A percentile compares a stretch with the other conserved stretches of the same genome.
Evolutionary conservation across 768 basidiomycete species (phyloP).

Genomic region (Aureoboletus auriporus): DNA sequence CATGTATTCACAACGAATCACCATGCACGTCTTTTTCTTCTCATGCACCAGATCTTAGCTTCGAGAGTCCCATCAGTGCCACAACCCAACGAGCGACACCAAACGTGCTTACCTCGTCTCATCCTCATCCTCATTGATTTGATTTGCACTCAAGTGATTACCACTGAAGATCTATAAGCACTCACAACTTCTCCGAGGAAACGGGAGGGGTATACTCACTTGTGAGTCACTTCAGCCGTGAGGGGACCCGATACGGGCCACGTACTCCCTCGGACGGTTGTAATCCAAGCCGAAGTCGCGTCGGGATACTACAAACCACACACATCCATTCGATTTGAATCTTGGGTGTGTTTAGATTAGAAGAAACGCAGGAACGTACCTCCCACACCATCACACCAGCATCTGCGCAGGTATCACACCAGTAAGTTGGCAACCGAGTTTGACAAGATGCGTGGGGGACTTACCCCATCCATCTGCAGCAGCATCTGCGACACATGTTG

Average conservation of each 20-base stretch:
- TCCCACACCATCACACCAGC: conserved; percentile 3
- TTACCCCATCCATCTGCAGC: conserved; percentile 62
- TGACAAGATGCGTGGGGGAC: conserved; percentile 19
- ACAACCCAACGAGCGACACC: background rate
- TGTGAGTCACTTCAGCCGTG: conserved; percentile 32
- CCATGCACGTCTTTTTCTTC: conserved; percentile 7
- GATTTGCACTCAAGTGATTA: conserved; percentile 45
- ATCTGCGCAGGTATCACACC: background rate
- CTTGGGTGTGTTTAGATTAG: no score
- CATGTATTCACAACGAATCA: no score
- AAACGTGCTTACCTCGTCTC: conserved; percentile 28
- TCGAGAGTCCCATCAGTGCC: conserved; percentile 12
- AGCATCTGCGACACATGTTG: conserved; percentile 57
- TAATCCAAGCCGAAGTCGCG: conserved; percentile 36
- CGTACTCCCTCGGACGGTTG: conserved; percentile 35
- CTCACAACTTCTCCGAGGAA: background rate
- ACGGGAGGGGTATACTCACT: conserved; percentile 22
- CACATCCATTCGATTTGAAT: no score
- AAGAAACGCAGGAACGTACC: background rate
- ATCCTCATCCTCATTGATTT: conserved; percentile 43
- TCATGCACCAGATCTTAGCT: conserved; percentile 51
- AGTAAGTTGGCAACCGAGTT: background rate
- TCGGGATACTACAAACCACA: conserved; percentile 32
- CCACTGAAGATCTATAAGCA: conserved; percentile 25
- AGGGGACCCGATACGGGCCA: conserved; percentile 26